Base-by-base conservation (phyloP, 768 basidiomycete species). In the Lactarius tabidus region DNA sequence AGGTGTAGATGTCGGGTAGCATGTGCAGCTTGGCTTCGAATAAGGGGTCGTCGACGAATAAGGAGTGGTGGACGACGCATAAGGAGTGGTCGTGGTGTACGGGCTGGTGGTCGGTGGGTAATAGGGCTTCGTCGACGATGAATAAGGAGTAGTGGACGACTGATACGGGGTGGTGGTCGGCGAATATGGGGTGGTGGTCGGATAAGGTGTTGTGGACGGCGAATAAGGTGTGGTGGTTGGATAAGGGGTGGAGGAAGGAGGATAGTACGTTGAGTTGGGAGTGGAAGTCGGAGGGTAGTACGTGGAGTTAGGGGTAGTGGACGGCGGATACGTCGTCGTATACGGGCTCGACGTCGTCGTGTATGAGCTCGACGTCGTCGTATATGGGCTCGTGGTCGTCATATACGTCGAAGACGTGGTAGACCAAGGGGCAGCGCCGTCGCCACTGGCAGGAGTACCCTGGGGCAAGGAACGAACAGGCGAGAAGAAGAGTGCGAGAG, bases 401-500 rank as follows among this genome's bases (percentile, higher is more conserved):
- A 31, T 31, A 29, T 55, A 35, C 6, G 56, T 35, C 36, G 63
- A 2, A 7, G 48, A 33, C 2, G 38, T 33, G 6, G 55, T 23
- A 6, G 56, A 29, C 6, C 26, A 35, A 4, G 57, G 7, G n/a
- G 29, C 38, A 35, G 6, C 51, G 17, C 29, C 17, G 1, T 39
- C 45, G 10, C 2, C 31, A 23, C 39, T 43, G 18, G 31, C 23
- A 28, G 63, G 26, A 31, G 43, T 23, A 17, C 5, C 39, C 43
- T 54, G 60, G 8, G 67, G 59, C 35, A 61, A n/a, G 36, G 45
- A 59, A 51, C 36, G 43, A 23, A 45, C 33, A 6, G 17, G 20
- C 12, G 57, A 29, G n/a, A 57, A 7, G 41, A 66, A 45, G 26
- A 62, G 17, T 2, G 41, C 56, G 12, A 62, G 17, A 29, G 14